Base-by-base conservation (phyloP, 371 early-diverging fungal species). In the Mucor plumbeus region DNA sequence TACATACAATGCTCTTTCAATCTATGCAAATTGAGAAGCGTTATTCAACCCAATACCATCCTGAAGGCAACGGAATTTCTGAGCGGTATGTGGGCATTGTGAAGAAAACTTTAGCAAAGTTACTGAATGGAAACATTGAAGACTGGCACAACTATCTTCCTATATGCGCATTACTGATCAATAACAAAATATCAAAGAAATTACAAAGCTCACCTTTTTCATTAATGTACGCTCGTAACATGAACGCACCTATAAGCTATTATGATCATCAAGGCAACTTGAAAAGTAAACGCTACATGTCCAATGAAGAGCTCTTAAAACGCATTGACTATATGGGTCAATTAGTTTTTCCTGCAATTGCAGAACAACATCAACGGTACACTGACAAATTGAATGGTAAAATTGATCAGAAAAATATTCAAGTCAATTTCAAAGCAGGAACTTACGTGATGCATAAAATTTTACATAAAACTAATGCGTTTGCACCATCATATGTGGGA, bases 281-380 rank as follows among this genome's bases (percentile, higher is more conserved):
- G 41, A 58, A 59, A 19, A 34, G 70, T 15, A 33, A 44, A 7
- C 34, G 44, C 3, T 61, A 57, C 17, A 21, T 72, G 19, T 33
- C 50, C 33, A 11, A 68, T 60, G 48, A 67, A 19, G 70, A 68
- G 38, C 44, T 68, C 0, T 4, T 54, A 9, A n/a, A 62, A 41
- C 62, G 70, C 0, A 43, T 70, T 6, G 40, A 68, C 9, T 69
- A 71, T n/a, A n/a, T n/a, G n/a, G n/a, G n/a, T n/a, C n/a, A n/a
- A n/a, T n/a, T n/a, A n/a, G n/a, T n/a, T n/a, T 76, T 73, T 31
- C 71, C 73, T 0, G 77, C 68, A 36, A 36, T 36, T 9, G 38
- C 38, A 36, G 38, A 36, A 9, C 38, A 36, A 9, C 38, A 36
- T 9, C 6, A 36, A 36, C 38, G 38, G 5, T 36, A 36, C 38